phyloP scores from a whole-genome alignment of 495 filamentous ascomycete species.

The Aspergillus sparsus region DNA sequence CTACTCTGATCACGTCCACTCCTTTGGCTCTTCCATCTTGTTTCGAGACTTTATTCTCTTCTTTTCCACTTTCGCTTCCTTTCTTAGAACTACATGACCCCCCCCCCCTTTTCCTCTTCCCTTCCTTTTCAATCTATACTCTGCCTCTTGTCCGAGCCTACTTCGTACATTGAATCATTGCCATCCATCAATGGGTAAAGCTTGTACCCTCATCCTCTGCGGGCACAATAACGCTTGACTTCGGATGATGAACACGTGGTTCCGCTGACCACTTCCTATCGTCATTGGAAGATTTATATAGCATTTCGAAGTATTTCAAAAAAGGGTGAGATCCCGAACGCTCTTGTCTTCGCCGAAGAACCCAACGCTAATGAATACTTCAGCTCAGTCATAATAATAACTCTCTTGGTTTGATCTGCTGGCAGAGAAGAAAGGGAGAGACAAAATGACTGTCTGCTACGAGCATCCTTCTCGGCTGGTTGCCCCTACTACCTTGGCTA shows the following conservation, averaged over 20 bases:
- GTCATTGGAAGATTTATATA: constrained; percentile 22
- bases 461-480: constrained; percentile 58
- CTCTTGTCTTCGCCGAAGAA: constrained; percentile 2
- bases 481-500: constrained; percentile 50
- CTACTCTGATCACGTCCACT: constrained; percentile 43
- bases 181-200: constrained; percentile 24
- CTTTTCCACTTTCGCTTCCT: constrained; percentile 30
- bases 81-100: constrained; percentile 32
- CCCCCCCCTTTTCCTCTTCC: constrained; percentile 26
- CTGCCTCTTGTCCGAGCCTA: constrained; percentile 15
- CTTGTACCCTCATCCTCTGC: constrained; percentile 16
- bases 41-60: constrained; percentile 36
- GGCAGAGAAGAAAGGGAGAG: constrained; percentile 43
- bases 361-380: constrained; percentile 7
- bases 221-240: constrained; percentile 19
- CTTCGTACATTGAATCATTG: constrained; percentile 5
- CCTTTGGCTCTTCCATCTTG: constrained; percentile 38
- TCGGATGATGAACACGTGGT: constrained; percentile 31
- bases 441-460: constrained; percentile 68
- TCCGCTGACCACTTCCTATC: constrained; percentile 24
- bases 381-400: constrained; percentile 19
- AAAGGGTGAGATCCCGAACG: constrained; percentile 10
- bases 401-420: constrained; percentile 44
- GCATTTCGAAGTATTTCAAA: constrained; percentile 18
- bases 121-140: constrained; percentile 24